These are phyloP conservation scores for Petrea volubilis DNA, from an alignment of 257 asterid genomes.

Conservation along the genomic window DNA sequence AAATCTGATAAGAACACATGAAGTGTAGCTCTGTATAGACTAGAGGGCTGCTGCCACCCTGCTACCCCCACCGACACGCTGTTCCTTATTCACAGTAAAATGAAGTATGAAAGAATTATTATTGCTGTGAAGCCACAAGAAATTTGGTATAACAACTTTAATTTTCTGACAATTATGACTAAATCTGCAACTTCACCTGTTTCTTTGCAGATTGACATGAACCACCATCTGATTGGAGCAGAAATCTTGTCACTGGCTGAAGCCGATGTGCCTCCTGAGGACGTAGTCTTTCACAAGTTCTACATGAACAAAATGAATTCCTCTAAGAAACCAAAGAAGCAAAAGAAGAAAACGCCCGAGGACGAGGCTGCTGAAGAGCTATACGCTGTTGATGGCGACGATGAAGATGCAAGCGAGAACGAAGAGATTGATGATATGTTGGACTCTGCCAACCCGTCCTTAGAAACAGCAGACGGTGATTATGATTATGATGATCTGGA, in stretches of 20 bases:
- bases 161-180: background rate
- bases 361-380: slow-evolving; percentile 81
- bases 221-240: slow-evolving; percentile 73
- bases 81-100: too few species aligned
- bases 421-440: slow-evolving; percentile 63
- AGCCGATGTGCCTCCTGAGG: slow-evolving; percentile 80
- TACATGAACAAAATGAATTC: slow-evolving; percentile 74
- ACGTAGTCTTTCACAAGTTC: slow-evolving; percentile 88
- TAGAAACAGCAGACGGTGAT: slow-evolving; percentile 40
- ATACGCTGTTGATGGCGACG: slow-evolving; percentile 50
- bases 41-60: too few species aligned
- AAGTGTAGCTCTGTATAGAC: too few species aligned
- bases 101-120: background rate
- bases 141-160: background rate
- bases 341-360: slow-evolving; percentile 60
- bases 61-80: too few species aligned
- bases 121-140: background rate
- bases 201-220: slow-evolving; percentile 66
- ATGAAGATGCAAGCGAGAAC: slow-evolving; percentile 58
- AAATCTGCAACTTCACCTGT: background rate
- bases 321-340: slow-evolving; percentile 70
- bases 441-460: slow-evolving; percentile 45
- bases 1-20: background rate
- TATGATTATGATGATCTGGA: slow-evolving; percentile 81
- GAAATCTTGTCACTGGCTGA: slow-evolving; percentile 80